These are phyloP conservation scores for Hemileccinum rubropunctum DNA, from an alignment of 768 basidiomycete species.

Conservation along the genomic window DNA sequence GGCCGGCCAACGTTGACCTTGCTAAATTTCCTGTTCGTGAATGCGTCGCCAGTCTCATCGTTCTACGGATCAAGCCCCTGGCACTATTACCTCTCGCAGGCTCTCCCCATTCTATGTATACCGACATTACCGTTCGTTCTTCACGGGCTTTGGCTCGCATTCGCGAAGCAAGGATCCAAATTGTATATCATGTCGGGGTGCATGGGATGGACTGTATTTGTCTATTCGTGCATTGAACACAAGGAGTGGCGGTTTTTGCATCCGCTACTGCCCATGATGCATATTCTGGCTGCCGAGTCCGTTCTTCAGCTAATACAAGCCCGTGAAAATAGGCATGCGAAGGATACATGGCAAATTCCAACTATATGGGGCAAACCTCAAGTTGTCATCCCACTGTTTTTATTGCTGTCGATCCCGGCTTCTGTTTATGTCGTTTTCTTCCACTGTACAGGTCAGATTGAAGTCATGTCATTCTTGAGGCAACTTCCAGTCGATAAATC, in stretches of 20 bases:
- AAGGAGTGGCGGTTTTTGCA: constrained; percentile 99
- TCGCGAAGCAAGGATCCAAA: constrained; percentile 21
- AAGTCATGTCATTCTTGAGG: constrained; percentile 68
- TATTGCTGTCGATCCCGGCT: constrained; percentile 57
- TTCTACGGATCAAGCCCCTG: constrained; percentile 87
- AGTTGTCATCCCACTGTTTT: constrained; percentile 36
- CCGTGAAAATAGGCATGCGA: constrained; percentile 1
- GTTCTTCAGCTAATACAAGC: constrained; percentile 47
- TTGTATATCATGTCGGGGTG: constrained; percentile 46
- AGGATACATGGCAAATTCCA: neutral
- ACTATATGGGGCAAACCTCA: constrained; percentile 16
- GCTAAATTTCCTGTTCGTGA: constrained; percentile 78
- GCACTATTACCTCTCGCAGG: constrained; percentile 91
- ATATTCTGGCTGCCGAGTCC: constrained; percentile 74
- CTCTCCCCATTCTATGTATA: constrained; percentile 75
- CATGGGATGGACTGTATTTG: constrained; percentile 56
- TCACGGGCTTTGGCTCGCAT: constrained; percentile 50
- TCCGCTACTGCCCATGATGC: constrained; percentile 80
- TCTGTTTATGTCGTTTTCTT: constrained; percentile 69
- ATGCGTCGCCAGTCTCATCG: constrained; percentile 81
- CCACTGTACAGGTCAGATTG: constrained; percentile 79
- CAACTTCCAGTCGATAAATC: constrained; percentile 49
- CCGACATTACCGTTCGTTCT: constrained; percentile 71
- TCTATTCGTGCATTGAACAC: constrained; percentile 84
- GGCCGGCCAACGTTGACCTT: constrained; percentile 66